Percentiles rank a stretch among this genome's conserved stretches.
phyloP scores from a whole-genome alignment of 129 eudicot genomes.

The Artemisia annua region DNA sequence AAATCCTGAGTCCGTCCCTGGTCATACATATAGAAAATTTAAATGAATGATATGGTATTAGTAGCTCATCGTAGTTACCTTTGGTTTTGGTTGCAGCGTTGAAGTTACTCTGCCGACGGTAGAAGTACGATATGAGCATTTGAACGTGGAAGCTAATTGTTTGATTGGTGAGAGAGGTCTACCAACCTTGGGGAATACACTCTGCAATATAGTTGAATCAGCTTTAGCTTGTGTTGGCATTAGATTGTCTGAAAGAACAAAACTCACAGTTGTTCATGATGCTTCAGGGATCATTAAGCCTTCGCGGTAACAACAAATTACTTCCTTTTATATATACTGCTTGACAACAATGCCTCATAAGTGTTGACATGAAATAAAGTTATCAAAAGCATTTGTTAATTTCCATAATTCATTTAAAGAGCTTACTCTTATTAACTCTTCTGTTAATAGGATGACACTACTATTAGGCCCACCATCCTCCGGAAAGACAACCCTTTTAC shows the following conservation, averaged over 20 bases:
- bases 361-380: background rate
- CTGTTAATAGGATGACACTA: constrained; percentile 49
- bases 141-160: constrained; percentile 59
- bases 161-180: constrained; percentile 60
- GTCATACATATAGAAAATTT: background rate
- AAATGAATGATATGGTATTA: background rate
- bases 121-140: constrained; percentile 58
- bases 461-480: constrained; percentile 68
- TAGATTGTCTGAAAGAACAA: constrained; percentile 33
- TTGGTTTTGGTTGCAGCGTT: constrained; percentile 37
- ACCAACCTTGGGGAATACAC: constrained; percentile 36
- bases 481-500: constrained; percentile 59
- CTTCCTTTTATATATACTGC: too few relatives aligned
- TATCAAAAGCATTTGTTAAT: background rate
- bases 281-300: constrained; percentile 53
- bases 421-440: background rate
- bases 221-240: constrained; percentile 32
- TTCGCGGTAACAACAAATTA: constrained; percentile 33
- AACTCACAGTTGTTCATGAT: constrained; percentile 45
- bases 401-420: background rate
- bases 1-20: too few relatives aligned
- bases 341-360: background rate
- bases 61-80: background rate
- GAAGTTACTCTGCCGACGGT: constrained; percentile 62
- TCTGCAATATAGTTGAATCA: constrained; percentile 17